Percentiles rank a stretch among this genome's conserved stretches.
These are phyloP conservation scores for Pseudogymnoascus sp. DNA, from an alignment of 2,329 filamentous ascomycete species.

Conservation along the genomic window DNA sequence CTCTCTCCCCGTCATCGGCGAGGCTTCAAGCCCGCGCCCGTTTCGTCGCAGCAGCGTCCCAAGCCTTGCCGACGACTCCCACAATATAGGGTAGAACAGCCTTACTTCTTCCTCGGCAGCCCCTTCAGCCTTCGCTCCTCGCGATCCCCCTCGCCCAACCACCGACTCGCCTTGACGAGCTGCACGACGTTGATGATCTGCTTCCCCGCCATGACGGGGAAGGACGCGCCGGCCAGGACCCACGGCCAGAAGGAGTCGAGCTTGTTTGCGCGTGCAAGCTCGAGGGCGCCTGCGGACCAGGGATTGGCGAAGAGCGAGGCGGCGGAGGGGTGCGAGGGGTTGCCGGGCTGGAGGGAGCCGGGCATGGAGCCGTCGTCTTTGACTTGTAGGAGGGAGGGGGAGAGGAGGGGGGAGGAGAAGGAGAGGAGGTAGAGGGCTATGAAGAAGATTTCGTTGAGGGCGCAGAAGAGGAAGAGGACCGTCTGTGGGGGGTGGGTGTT, in stretches of 20 bases:
- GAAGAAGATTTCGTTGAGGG: slow-evolving; percentile 92
- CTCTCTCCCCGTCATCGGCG: not conserved
- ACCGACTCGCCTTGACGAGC: slow-evolving; percentile 83
- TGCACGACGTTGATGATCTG: slow-evolving; percentile 92
- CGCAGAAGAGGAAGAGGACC: slow-evolving; percentile 85
- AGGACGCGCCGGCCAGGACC: slow-evolving; percentile 72
- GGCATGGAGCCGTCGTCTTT: slow-evolving; percentile 46
- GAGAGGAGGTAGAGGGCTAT: slow-evolving; percentile 96
- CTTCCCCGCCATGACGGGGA: slow-evolving; percentile 83
- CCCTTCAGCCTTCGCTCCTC: slow-evolving; percentile 50
- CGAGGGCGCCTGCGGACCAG: slow-evolving; percentile 85
- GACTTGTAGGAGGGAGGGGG: slow-evolving; percentile 66
- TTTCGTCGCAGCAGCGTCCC: not conserved
- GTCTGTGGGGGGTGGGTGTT: slow-evolving; percentile 45
- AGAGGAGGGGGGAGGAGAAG: slow-evolving; percentile 84
- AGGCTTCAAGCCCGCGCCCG: not conserved
- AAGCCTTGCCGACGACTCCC: no score
- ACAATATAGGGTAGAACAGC: no score
- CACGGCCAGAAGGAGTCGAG: slow-evolving; percentile 68
- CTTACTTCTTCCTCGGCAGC: slow-evolving; percentile 39
- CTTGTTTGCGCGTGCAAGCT: slow-evolving; percentile 90
- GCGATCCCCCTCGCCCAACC: slow-evolving; percentile 86
- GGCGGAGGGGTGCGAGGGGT: slow-evolving; percentile 59
- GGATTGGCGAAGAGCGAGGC: slow-evolving; percentile 76
- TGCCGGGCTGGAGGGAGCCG: slow-evolving; percentile 52